Evolutionary conservation across 106 monocot genomes (phyloP), one percentile per base, ranked within the genome.

Genomic region (Vanilla planifolia): DNA sequence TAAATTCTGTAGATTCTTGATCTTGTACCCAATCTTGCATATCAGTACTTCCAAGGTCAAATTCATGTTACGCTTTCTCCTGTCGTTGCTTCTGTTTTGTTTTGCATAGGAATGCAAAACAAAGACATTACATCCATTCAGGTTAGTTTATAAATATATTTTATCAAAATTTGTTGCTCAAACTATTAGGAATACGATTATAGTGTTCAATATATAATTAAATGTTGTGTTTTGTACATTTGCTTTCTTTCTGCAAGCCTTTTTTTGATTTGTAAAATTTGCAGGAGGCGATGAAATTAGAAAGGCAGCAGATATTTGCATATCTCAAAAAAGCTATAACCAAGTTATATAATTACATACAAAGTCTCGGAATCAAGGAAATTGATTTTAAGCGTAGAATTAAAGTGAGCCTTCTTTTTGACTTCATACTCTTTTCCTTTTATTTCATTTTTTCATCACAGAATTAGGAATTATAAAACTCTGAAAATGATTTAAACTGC

Each of bases 41-140:
- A 74, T 35, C 62, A 74, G 42, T 96, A 91, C 76, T 96, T 96
- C 66, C 60, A 83, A 52, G 91, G 79, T 59, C 81, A 84, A 40
- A 67, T 96, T 71, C 91, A 90, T 9, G 87, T 96, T 8, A 67
- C 84, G 30, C 62, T 96, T 36, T 67, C 75, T 55, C 66, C 67
- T 41, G 80, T 84, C 5, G 91, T 91, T 77, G 84, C 84, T 43
- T 72, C 84, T 23, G 69, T 91, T 55, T 60, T 96, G 28, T 71
- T 91, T 48, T 96, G 91, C 70, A 87, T 88, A 71, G 96, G 91
- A 41, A 70, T 96, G 77, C 96, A 96, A 74, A 76, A 87, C 71
- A 64, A 81, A 53, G 87, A 91, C 42, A 55, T 96, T 29, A 44
- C 75, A 45, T 66, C 73, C 59, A 60, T 87, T 41, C 78, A 86